Evolutionary conservation across 2,329 filamentous ascomycete genomes (phyloP).

Genomic region (Aspergillus sp.): DNA sequence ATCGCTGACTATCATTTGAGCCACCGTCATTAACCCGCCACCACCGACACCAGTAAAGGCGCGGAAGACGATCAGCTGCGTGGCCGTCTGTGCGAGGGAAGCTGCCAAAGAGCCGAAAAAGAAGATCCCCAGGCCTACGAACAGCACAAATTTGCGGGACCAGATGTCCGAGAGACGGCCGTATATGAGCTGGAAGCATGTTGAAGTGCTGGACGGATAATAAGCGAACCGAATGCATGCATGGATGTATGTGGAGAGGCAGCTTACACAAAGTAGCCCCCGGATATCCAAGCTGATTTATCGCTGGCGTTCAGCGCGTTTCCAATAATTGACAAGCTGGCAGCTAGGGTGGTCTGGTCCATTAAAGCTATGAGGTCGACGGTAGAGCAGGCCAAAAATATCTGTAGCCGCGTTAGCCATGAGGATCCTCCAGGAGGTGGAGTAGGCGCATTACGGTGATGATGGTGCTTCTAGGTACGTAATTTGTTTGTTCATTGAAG

Average conservation of each 20-base stretch:
- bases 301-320: constrained; percentile 50
- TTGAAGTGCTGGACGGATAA: constrained; percentile 67
- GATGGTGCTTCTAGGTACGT: constrained; percentile 52
- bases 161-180: constrained; percentile 62
- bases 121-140: constrained; percentile 55
- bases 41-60: constrained; percentile 60
- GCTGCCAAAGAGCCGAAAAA: constrained; percentile 59
- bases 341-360: constrained; percentile 59
- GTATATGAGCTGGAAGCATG: constrained; percentile 64
- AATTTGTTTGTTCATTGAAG: constrained; percentile 59
- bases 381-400: constrained; percentile 57
- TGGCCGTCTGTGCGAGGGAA: constrained; percentile 55
- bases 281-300: constrained; percentile 56
- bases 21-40: constrained; percentile 59
- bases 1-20: constrained; percentile 63
- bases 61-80: constrained; percentile 61
- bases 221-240: not conserved
- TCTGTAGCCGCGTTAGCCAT: constrained; percentile 37
- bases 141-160: constrained; percentile 58
- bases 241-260: constrained; percentile 23
- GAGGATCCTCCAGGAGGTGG: not conserved
- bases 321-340: constrained; percentile 57
- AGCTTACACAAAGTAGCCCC: constrained; percentile 62
- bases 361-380: constrained; percentile 58
- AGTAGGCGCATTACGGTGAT: constrained; percentile 44